Conservation (phyloP, 2,329 filamentous ascomycete species). For the Didymella glomerata region DNA sequence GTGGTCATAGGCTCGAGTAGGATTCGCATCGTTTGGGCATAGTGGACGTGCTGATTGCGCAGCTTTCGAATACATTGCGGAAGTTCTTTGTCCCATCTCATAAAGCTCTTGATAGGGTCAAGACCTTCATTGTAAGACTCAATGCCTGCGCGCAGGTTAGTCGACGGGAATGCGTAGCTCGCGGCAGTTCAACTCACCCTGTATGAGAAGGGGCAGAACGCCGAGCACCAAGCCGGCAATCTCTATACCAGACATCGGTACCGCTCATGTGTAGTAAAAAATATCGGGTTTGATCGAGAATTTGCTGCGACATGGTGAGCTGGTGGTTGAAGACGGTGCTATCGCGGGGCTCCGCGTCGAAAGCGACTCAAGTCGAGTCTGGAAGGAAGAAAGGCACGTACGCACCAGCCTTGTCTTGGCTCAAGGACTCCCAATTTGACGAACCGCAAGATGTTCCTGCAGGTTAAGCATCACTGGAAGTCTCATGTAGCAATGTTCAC, state of each 20-base stretch:
- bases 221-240: slow-evolving; percentile 49
- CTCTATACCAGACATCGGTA: slow-evolving; percentile 44
- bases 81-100: slow-evolving; percentile 48
- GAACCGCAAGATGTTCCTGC: neutral
- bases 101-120: slow-evolving; percentile 51
- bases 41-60: slow-evolving; percentile 50
- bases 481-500: neutral
- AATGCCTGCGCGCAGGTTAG: slow-evolving; percentile 28
- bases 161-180: neutral
- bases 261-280: neutral
- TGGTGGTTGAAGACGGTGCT: slow-evolving; percentile 10
- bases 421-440: neutral
- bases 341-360: slow-evolving; percentile 22
- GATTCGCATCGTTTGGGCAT: slow-evolving; percentile 47
- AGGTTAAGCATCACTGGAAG: neutral
- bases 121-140: slow-evolving; percentile 53
- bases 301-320: slow-evolving; percentile 25
- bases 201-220: slow-evolving; percentile 51
- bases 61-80: slow-evolving; percentile 49
- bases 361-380: neutral
- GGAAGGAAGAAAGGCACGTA: slow-evolving; percentile 13
- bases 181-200: slow-evolving; percentile 26
- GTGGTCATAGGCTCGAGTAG: slow-evolving; percentile 49
- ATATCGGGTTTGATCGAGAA: neutral
- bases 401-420: slow-evolving; percentile 11